A percentile compares a stretch with the other conserved stretches of the same genome.
These are phyloP conservation scores for Phyllosticta paracitricarpa DNA, from an alignment of 2,329 filamentous ascomycete species.

Conservation along the genomic window DNA sequence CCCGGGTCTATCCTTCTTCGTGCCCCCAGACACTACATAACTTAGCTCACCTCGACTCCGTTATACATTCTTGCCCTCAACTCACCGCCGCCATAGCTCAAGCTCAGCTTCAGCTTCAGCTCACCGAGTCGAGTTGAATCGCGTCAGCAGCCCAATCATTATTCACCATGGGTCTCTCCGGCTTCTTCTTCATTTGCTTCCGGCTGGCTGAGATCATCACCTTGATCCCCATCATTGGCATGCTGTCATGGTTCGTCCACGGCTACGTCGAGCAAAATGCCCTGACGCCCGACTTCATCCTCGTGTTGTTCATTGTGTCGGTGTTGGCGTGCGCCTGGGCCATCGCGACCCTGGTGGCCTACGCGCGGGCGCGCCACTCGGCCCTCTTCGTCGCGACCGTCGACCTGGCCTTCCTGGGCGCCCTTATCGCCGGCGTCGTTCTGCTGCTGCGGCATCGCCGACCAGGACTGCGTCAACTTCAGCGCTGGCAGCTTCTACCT, in stretches of 20 bases:
- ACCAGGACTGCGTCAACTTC: conserved; percentile 59
- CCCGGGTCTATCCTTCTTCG: background rate
- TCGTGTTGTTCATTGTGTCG: conserved; percentile 56
- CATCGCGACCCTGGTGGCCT: conserved; percentile 50
- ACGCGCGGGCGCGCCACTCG: conserved; percentile 49
- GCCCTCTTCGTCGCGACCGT: conserved; percentile 51
- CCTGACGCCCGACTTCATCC: conserved; percentile 50
- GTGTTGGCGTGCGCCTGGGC: conserved; percentile 52
- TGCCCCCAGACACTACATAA: background rate
- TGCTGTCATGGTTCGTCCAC: conserved; percentile 54
- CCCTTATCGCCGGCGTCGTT: conserved; percentile 53
- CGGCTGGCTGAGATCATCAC: conserved; percentile 52
- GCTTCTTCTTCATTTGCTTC: conserved; percentile 53
- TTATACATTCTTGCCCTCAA: background rate
- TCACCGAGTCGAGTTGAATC: background rate
- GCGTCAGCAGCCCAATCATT: background rate
- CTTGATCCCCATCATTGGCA: conserved; percentile 53
- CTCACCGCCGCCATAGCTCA: background rate
- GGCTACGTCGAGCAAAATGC: conserved; percentile 46
- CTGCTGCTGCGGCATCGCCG: conserved; percentile 46
- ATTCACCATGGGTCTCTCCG: conserved; percentile 38
- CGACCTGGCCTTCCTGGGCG: conserved; percentile 52
- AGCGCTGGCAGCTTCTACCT: conserved; percentile 42
- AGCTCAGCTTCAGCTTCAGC: background rate
- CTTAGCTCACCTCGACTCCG: background rate